These are phyloP conservation scores for Eucalyptus fibrosa DNA, from an alignment of 345 rosid species.

Conservation along the genomic window DNA sequence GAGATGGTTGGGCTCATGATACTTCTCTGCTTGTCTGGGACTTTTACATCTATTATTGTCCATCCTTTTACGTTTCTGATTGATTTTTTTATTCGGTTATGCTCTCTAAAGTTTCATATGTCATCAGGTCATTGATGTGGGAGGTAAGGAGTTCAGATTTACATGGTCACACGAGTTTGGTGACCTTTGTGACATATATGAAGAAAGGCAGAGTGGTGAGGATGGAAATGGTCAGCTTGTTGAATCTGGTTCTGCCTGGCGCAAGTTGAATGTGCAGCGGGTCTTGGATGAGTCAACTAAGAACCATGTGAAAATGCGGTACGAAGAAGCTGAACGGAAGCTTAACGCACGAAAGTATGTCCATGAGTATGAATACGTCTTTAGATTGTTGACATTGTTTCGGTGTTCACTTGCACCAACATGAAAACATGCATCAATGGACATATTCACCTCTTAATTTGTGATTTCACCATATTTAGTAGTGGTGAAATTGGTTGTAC, in stretches of 20 bases:
- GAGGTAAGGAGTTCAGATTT: constrained; percentile 90
- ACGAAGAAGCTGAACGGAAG: constrained; percentile 92
- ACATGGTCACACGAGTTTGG: constrained; percentile 83
- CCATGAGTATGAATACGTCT: neutral
- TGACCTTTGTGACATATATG: constrained; percentile 85
- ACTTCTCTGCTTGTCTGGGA: neutral
- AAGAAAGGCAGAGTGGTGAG: constrained; percentile 67
- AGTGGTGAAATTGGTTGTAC: neutral
- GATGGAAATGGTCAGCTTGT: constrained; percentile 78
- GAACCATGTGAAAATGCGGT: constrained; percentile 86
- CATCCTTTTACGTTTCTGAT: neutral
- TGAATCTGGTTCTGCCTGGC: constrained; percentile 96
- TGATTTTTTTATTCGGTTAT: neutral
- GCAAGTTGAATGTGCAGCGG: constrained; percentile 83
- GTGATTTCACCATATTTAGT: neutral
- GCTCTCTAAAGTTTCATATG: neutral
- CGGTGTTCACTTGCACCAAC: neutral
- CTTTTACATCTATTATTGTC: neutral
- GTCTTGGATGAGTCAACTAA: constrained; percentile 81
- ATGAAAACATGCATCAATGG: neutral
- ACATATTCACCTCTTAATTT: neutral
- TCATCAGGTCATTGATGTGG: constrained; percentile 73
- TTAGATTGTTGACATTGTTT: neutral
- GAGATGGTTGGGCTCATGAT: neutral
- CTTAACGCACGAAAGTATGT: constrained; percentile 74